Evolutionary conservation across 441 rosid genomes (phyloP).

Genomic region (Populus hybrid): DNA sequence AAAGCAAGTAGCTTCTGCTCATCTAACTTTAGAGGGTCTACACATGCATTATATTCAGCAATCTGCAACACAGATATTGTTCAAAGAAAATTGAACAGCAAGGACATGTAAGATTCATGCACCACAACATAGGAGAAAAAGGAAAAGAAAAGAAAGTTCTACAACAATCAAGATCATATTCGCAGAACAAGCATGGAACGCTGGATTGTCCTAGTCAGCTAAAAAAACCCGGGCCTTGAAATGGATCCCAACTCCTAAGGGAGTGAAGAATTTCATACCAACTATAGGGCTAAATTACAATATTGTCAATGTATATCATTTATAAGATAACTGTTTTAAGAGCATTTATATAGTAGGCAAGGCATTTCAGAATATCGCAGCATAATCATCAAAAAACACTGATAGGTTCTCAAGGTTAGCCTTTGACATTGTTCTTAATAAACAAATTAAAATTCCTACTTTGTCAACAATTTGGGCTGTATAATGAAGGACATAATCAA

Average conservation of each 20-base stretch:
- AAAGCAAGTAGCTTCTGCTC: slow-evolving; percentile 58
- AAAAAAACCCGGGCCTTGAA: background rate
- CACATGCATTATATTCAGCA: slow-evolving; percentile 38
- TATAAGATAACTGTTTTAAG: background rate
- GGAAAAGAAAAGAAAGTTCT: background rate
- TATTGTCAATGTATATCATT: background rate
- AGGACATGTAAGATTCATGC: slow-evolving; percentile 1
- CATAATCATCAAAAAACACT: background rate
- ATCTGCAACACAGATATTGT: slow-evolving; percentile 47
- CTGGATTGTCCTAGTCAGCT: background rate
- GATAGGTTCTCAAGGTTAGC: background rate
- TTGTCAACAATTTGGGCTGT: background rate
- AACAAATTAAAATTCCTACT: background rate
- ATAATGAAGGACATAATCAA: background rate
- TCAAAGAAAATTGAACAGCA: slow-evolving; percentile 14
- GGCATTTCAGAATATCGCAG: background rate
- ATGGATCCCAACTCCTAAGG: background rate
- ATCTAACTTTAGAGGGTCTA: slow-evolving; percentile 58
- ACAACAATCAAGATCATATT: background rate
- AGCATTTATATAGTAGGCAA: background rate
- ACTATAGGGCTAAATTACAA: background rate
- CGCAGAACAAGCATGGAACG: background rate
- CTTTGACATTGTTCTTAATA: background rate
- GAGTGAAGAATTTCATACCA: background rate
- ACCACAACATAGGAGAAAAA: background rate